These are phyloP conservation scores for Ajuga chamaepitys DNA, from an alignment of 257 asterid genomes.

Conservation along the genomic window DNA sequence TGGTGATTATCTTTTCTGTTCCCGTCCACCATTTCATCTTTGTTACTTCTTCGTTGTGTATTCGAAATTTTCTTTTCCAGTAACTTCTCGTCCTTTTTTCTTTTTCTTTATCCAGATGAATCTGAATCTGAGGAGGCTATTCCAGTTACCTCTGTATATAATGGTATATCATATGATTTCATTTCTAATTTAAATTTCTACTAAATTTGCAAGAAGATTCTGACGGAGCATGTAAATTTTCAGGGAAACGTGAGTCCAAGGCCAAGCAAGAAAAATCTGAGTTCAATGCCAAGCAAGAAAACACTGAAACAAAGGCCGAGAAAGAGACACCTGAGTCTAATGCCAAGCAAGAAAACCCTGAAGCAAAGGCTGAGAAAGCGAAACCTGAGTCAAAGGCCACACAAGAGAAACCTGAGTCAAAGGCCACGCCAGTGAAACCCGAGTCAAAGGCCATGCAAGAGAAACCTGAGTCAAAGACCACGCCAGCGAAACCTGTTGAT, in stretches of 20 bases:
- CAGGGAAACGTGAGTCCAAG: conserved; percentile 27
- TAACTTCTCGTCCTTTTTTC: background rate
- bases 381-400: conserved; percentile 24
- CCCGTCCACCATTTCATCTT: background rate
- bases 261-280: background rate
- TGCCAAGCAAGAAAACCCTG: background rate
- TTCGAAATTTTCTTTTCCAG: background rate
- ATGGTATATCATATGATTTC: conserved; percentile 29
- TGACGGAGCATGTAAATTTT: background rate
- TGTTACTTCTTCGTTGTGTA: background rate
- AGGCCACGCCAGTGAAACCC: conserved; percentile 22
- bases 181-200: background rate
- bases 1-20: conserved; percentile 26
- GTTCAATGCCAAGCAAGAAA: background rate
- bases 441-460: conserved; percentile 18
- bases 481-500: conserved; percentile 24
- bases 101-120: conserved; percentile 37
- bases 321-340: conserved; percentile 15
- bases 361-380: background rate
- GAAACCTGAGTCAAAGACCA: conserved; percentile 14
- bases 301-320: conserved; percentile 24
- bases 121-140: conserved; percentile 43
- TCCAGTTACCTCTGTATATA: conserved; percentile 23
- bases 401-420: conserved; percentile 21
- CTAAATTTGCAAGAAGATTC: background rate